Evolutionary conservation across 1,139 yeast genomes (phyloP).

Genomic region (Yamadazyma aaseri): DNA sequence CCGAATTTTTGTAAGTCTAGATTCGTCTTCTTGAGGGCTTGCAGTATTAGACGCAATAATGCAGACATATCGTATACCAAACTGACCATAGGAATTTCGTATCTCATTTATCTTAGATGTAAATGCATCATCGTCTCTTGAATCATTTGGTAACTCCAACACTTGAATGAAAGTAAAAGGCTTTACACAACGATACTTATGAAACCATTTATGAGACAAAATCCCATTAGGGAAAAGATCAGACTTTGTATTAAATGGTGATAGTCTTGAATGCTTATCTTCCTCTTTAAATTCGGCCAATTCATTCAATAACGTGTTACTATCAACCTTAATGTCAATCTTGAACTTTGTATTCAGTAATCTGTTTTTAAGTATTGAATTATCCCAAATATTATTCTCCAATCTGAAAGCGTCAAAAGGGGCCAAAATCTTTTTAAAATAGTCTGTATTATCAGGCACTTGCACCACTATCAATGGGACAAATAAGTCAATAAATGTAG

Average conservation of each 20-base stretch:
- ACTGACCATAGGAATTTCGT: slow-evolving; percentile 18
- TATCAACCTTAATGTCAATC: slow-evolving; percentile 16
- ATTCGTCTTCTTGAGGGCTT: slow-evolving; percentile 13
- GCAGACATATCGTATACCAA: slow-evolving; percentile 28
- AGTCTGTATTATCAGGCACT: slow-evolving; percentile 4
- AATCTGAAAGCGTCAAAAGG: slow-evolving; percentile 22
- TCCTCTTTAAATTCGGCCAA: slow-evolving; percentile 2
- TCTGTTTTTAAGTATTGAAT: slow-evolving; percentile 37
- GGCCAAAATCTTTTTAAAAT: slow-evolving; percentile 6
- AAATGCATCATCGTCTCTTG: slow-evolving; percentile 14
- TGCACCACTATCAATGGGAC: slow-evolving; percentile 29
- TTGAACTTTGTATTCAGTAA: slow-evolving; percentile 34
- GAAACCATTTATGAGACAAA: slow-evolving; percentile 35
- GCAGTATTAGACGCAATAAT: slow-evolving; percentile 24
- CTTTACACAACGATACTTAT: slow-evolving; percentile 28
- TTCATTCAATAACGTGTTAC: slow-evolving; percentile 3
- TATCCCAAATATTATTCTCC: slow-evolving; percentile 35
- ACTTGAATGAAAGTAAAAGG: slow-evolving; percentile 36
- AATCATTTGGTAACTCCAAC: slow-evolving; percentile 18
- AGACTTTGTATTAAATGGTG: slow-evolving; percentile 39
- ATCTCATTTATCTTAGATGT: slow-evolving; percentile 19
- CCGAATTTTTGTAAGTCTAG: slow-evolving; percentile 25
- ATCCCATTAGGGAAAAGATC: slow-evolving; percentile 46
- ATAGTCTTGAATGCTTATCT: slow-evolving; percentile 27
- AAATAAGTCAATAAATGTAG: slow-evolving; percentile 27